Conservation (phyloP, 495 filamentous ascomycete species). For the Tetracladium setigerum region DNA sequence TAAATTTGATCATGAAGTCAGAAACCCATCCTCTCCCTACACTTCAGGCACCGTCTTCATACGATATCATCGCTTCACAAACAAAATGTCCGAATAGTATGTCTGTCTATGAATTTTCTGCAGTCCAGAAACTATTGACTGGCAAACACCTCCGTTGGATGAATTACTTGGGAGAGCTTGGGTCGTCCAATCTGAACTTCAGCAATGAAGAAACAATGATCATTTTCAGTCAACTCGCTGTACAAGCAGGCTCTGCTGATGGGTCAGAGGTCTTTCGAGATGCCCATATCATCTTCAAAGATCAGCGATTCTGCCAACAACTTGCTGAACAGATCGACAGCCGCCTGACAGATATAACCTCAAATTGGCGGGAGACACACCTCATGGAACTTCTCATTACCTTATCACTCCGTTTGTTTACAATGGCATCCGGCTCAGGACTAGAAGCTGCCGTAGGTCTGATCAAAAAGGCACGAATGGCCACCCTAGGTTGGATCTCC, state of each 20-base stretch:
- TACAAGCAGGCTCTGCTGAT: constrained; percentile 37
- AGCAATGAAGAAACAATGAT: constrained; percentile 35
- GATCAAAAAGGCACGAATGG: constrained; percentile 14
- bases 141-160: constrained; percentile 39
- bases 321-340: constrained; percentile 33
- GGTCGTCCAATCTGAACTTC: constrained; percentile 46
- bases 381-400: constrained; percentile 42
- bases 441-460: constrained; percentile 10
- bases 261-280: constrained; percentile 27
- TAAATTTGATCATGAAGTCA: constrained; percentile 11
- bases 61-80: constrained; percentile 48
- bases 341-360: constrained; percentile 29
- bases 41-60: constrained; percentile 38
- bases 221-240: constrained; percentile 34
- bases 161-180: constrained; percentile 39
- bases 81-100: constrained; percentile 36
- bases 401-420: constrained; percentile 27
- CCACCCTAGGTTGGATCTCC: constrained; percentile 34
- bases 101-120: constrained; percentile 40
- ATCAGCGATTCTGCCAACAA: constrained; percentile 34
- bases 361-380: constrained; percentile 41
- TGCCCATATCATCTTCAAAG: constrained; percentile 39
- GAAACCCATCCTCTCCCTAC: constrained; percentile 16
- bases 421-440: constrained; percentile 10
- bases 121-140: constrained; percentile 38